Evolutionary conservation across 2,329 filamentous ascomycete genomes (phyloP), one percentile per base, ranked within the genome.

Genomic region (Pezicula carpinea): DNA sequence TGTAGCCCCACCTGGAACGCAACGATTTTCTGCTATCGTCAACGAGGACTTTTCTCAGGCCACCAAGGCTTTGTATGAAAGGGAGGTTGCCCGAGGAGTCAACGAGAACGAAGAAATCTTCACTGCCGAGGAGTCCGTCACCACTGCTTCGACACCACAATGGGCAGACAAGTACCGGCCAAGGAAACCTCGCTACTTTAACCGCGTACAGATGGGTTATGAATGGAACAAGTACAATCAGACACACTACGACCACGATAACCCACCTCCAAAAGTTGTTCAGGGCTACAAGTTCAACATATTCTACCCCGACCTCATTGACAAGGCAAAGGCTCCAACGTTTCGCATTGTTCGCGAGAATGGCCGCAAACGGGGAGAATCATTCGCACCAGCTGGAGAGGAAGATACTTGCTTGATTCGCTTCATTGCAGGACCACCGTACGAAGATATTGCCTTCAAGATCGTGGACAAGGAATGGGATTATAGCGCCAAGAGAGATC

Each of bases 171-270:
- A 92, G 67, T 87, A 95, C 66, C 81, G 86, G 33, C 90, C 92
- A 6, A 81, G 93, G 53, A 99, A 97, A 69, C 93, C 93, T 11
- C 82, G 87, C 50, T 97, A 96, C 70, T 99, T 99, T 77, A 97
- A 97, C 64, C 85, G 93, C 34, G 91, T 97, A 39, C 91, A 96
- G 67, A 96, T 96, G 88, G 93, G 93, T 44, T 99, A 97, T 67
- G 93, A 99, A 67, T 99, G 93, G 93, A 99, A 99, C 75, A 99
- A 99, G 69, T 99, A 99, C 77, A 99, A 99, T 63, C 93, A 99
- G 70, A 99, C 93, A 11, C 93, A 99, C 69, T 99, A 99, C 70
- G 93, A 97, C 66, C 89, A 96, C 66, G 92, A 97, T 64, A 96
- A 97, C 61, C 93, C 93, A 2, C 93, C 93, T 1, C 93, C 93